Evolutionary conservation across 257 asterid genomes (phyloP), one percentile per base, ranked within the genome.

Genomic region (Ballota nigra): DNA sequence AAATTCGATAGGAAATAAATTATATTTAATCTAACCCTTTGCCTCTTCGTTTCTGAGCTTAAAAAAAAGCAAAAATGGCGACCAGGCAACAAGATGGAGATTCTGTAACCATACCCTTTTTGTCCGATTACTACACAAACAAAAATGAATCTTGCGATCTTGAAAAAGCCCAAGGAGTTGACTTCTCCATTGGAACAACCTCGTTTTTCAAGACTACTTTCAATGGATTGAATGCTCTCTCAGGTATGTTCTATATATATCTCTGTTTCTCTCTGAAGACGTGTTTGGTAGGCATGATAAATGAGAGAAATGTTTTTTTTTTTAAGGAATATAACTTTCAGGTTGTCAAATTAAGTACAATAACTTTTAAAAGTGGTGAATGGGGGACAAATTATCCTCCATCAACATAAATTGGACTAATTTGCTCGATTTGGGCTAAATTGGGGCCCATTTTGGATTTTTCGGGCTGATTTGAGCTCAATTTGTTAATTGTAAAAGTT

Each of bases 171-270:
- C 10, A 73, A 7, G 29, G 4, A 55, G 19, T 18, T n/a, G 67
- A 51, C 29, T 26, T 41, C 12, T 18, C 34, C 49, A 19, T 55
- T 4, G 83, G 82, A 11, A 53, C 62, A 6, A 77, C 90, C 0
- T 75, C 87, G 0, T 81, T 80, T 60, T 72, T 62, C 63, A 83
- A 82, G 55, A 83, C 96, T 13, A 76, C 75, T 77, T 89, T 89
- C 80, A 86, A 89, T 16, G 88, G 88, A 11, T 68, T 89, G 33
- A 89, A 89, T 69, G 84, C 96, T 53, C 76, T 85, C 0, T 83
- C 87, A 79, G 96, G 96, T 88, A 3, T 1, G 29, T 3, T 26
- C 3, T 23, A 29, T 13, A 2, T 19, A 8, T 2, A 33, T 8
- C 11, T 3, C 12, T 5, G 5, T 12, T 40, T 29, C 23, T 51